These are phyloP conservation scores for Trypanosoma conorhini DNA, from an alignment of 208 protist species.

Conservation along the genomic window DNA sequence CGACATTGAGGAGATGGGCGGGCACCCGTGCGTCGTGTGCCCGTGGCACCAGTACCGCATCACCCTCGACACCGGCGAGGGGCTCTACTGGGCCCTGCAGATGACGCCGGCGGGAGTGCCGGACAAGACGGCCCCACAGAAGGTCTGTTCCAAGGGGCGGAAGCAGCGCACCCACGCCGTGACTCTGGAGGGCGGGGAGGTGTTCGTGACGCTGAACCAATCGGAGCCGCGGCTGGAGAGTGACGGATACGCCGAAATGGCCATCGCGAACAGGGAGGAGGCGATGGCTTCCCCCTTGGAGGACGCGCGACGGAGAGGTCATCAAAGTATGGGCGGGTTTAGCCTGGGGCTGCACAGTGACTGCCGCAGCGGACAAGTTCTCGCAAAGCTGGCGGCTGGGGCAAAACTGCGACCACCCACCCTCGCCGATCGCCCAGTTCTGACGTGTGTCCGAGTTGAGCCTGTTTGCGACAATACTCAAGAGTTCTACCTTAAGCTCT, in stretches of 20 bases:
- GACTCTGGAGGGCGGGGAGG: slow-evolving; percentile 57
- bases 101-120: slow-evolving; percentile 32
- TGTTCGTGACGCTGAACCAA: slow-evolving; percentile 68
- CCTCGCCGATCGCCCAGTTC: neutral
- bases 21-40: slow-evolving; percentile 88
- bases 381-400: slow-evolving; percentile 13
- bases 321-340: neutral
- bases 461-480: slow-evolving; percentile 52
- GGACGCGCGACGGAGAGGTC: neutral
- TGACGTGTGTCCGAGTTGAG: slow-evolving; percentile 24
- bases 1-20: slow-evolving; percentile 91
- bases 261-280: slow-evolving; percentile 63
- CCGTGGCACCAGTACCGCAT: slow-evolving; percentile 92
- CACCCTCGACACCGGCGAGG: slow-evolving; percentile 86
- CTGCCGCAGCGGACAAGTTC: slow-evolving; percentile 63
- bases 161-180: slow-evolving; percentile 82
- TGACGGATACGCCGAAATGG: slow-evolving; percentile 79
- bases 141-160: slow-evolving; percentile 75
- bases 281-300: slow-evolving; percentile 37
- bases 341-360: slow-evolving; percentile 43
- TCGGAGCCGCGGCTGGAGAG: slow-evolving; percentile 55
- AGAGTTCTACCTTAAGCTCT: slow-evolving; percentile 53
- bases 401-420: neutral
- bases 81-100: slow-evolving; percentile 80
- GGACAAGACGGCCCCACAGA: slow-evolving; percentile 31